These are phyloP conservation scores for Fusarium austroafricanum DNA, from an alignment of 2,329 filamentous ascomycete genomes.

Conservation along the genomic window DNA sequence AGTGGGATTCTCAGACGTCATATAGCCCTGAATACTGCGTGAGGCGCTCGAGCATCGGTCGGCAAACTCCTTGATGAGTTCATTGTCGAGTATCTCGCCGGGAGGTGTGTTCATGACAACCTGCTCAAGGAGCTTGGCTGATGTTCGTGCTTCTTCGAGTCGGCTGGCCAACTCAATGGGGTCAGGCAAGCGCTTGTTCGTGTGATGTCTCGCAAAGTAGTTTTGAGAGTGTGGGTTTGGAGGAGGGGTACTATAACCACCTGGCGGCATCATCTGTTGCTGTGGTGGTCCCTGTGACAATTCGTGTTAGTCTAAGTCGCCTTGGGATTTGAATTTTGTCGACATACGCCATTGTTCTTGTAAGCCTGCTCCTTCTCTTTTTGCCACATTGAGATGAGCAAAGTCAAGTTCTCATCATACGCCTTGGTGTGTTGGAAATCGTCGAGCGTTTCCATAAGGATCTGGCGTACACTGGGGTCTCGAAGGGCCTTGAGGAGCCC, in stretches of 20 bases:
- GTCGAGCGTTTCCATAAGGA: conserved; percentile 88
- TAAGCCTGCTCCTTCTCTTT: conserved; percentile 80
- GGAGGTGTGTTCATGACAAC: conserved; percentile 87
- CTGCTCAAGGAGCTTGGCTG: conserved; percentile 91
- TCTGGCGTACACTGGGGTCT: conserved; percentile 83
- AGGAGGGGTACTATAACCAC: conserved; percentile 16
- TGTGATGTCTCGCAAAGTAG: conserved; percentile 67
- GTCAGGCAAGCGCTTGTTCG: conserved; percentile 67
- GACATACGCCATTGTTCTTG: conserved; percentile 63
- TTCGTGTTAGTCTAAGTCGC: conserved; percentile 21
- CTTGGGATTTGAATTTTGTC: not conserved
- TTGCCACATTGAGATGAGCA: conserved; percentile 87
- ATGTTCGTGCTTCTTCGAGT: conserved; percentile 90
- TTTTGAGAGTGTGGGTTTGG: conserved; percentile 61
- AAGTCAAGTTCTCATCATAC: conserved; percentile 77
- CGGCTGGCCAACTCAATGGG: conserved; percentile 83
- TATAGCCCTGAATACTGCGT: conserved; percentile 86
- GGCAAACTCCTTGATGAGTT: conserved; percentile 92
- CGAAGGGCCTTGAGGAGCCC: conserved; percentile 76
- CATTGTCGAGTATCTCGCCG: conserved; percentile 79
- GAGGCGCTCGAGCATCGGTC: conserved; percentile 86
- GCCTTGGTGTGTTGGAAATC: conserved; percentile 77
- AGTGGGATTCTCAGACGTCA: conserved; percentile 79
- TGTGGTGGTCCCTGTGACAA: conserved; percentile 36
- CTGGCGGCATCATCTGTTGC: conserved; percentile 29